Evolutionary conservation across 306 rosid genomes (phyloP).

Genomic region (Trifolium repens): DNA sequence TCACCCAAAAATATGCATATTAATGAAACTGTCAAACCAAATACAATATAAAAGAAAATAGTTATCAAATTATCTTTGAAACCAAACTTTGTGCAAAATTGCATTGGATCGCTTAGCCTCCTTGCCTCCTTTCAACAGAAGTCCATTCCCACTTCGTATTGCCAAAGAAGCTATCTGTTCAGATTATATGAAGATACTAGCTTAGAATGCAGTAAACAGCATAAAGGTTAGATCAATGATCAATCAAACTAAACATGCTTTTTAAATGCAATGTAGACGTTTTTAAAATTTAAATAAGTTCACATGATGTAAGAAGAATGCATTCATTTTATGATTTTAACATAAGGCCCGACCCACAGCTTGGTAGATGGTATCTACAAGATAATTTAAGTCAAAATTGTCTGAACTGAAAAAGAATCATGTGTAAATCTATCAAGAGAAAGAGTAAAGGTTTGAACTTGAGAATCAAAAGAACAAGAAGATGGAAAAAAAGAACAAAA

Average conservation of each 20-base stretch:
- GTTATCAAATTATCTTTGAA: constrained; percentile 37
- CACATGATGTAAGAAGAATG: background rate
- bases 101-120: constrained; percentile 96
- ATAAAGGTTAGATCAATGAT: constrained; percentile 20
- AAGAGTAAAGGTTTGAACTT: too few relatives aligned
- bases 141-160: constrained; percentile 94
- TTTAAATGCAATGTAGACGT: background rate
- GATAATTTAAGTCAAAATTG: too few relatives aligned
- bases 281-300: background rate
- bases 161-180: constrained; percentile 96
- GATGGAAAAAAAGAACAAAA: background rate
- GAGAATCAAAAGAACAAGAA: too few relatives aligned
- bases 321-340: background rate
- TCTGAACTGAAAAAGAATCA: too few relatives aligned
- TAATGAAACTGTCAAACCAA: constrained; percentile 19
- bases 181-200: constrained; percentile 36
- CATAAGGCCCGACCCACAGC: too few relatives aligned
- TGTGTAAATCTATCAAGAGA: too few relatives aligned
- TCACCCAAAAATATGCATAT: constrained; percentile 12
- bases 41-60: constrained; percentile 10
- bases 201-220: constrained; percentile 40
- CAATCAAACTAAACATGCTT: background rate
- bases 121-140: constrained; percentile 98
- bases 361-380: background rate
- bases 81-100: constrained; percentile 79